Percentiles rank a stretch among this genome's conserved stretches.
Conservation (phyloP, 805 yeast genomes). For the Suhomyces canberraensis region DNA sequence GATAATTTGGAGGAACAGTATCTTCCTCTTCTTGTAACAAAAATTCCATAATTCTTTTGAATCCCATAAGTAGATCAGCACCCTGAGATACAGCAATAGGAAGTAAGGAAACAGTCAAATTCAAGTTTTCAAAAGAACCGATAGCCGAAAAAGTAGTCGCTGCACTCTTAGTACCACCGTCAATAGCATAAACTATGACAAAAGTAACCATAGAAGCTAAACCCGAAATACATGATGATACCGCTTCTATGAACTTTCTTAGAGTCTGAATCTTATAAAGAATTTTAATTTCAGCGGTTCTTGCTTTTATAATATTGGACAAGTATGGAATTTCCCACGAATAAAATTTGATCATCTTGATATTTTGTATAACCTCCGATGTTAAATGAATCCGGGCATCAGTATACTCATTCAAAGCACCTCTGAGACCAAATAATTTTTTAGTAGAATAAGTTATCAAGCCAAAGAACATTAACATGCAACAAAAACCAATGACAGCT, state of each 20-base stretch:
- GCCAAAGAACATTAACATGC: conserved; percentile 11
- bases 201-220: conserved; percentile 17
- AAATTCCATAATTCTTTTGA: conserved; percentile 21
- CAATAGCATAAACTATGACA: conserved; percentile 12
- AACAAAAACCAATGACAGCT: conserved; percentile 15
- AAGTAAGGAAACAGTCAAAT: conserved; percentile 9
- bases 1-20: conserved; percentile 1
- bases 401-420: conserved; percentile 9
- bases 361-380: conserved; percentile 14
- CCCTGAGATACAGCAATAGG: conserved; percentile 13
- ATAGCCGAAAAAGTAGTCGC: conserved; percentile 15
- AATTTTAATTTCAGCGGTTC: conserved; percentile 11
- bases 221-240: conserved; percentile 10
- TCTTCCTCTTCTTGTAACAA: conserved; percentile 26
- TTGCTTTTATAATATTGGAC: conserved; percentile 7
- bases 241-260: conserved; percentile 11
- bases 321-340: conserved; percentile 11
- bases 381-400: conserved; percentile 14
- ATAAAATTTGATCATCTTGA: conserved; percentile 19
- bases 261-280: conserved; percentile 13
- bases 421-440: conserved; percentile 9
- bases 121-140: conserved; percentile 14
- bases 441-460: conserved; percentile 5
- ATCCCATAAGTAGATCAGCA: conserved; percentile 14
- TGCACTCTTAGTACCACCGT: conserved; percentile 5